Evolutionary conservation across 2,329 filamentous ascomycete species (phyloP).

Genomic region (Trichoderma citrinoviride): DNA sequence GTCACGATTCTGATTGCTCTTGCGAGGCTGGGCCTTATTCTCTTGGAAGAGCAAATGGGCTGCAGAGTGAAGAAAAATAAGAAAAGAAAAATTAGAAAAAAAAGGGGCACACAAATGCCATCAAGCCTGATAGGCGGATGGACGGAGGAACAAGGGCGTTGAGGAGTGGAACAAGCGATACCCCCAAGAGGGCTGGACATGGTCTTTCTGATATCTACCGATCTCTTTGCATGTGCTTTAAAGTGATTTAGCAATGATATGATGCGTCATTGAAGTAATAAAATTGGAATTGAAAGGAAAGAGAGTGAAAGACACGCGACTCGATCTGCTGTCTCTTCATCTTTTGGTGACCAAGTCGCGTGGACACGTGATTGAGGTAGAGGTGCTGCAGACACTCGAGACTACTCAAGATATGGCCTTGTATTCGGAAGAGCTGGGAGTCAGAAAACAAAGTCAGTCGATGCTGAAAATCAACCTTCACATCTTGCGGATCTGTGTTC

Average conservation of each 20-base stretch:
- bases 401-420: background rate
- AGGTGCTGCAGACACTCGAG: background rate
- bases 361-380: background rate
- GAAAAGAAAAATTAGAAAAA: background rate
- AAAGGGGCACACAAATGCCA: background rate
- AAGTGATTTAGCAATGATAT: background rate
- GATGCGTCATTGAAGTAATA: background rate
- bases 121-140: background rate
- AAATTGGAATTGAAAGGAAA: background rate
- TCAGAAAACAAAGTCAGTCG: no score
- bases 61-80: background rate
- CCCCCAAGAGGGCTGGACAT: conserved; percentile 18
- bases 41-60: background rate
- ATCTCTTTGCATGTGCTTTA: background rate
- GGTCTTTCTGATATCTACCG: conserved; percentile 12
- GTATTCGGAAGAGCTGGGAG: background rate
- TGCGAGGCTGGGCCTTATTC: background rate
- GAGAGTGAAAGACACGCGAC: background rate
- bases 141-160: conserved; percentile 6
- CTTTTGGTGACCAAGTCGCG: background rate
- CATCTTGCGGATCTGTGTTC: background rate
- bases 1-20: conserved; percentile 43
- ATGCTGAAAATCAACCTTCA: background rate
- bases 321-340: background rate
- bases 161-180: conserved; percentile 4